Base-by-base conservation (phyloP, 257 asterid genomes). In the Asclepias syriaca region DNA sequence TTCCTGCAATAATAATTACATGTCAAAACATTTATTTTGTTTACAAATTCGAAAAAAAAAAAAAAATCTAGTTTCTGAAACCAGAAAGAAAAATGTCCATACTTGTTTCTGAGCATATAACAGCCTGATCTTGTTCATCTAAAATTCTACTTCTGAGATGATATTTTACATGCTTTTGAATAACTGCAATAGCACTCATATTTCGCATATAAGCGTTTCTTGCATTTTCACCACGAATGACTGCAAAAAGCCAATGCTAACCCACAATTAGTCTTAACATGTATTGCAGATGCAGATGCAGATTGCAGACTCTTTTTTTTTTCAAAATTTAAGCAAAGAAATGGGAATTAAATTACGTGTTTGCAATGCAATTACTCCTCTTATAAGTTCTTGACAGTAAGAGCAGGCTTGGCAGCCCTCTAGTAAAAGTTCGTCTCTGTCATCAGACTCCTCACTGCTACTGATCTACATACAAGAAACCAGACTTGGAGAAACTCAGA, bases 181-280 rank as follows among this genome's bases (percentile, higher is more conserved):
- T 84, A 13, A 65, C 6, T 50, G 74, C 57, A 15, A 78, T 71
- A 9, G 89, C 89, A 63, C 39, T 54, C 34, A 81, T 72, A 46
- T 76, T 77, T 76, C 43, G 72, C 3, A 46, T 72, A 24, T 80
- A 80, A 60, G 60, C 64, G 72, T 74, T 85, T 74, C 97, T 79
- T 58, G 79, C 81, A 45, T 72, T 86, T 77, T 86, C 88, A 37
- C 95, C 95, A 0, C 97, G 96, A 49, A 85, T 83, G 74, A 85
- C 97, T 89, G 85, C 85, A 34, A 34, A 73, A 73, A 7, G 64
- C 6, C 53, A 27, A 5, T 19, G 72, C 14, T 10, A 49, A 16
- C 45, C 15, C 15, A 5, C 50, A 72, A 53, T 79, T 66, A 64
- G 73, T 66, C 14, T 27, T 32, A 50, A 9, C 10, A n/a, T 46